These are phyloP conservation scores for Geotrichum fermentans DNA, from an alignment of 1,139 yeast species.

Conservation along the genomic window DNA sequence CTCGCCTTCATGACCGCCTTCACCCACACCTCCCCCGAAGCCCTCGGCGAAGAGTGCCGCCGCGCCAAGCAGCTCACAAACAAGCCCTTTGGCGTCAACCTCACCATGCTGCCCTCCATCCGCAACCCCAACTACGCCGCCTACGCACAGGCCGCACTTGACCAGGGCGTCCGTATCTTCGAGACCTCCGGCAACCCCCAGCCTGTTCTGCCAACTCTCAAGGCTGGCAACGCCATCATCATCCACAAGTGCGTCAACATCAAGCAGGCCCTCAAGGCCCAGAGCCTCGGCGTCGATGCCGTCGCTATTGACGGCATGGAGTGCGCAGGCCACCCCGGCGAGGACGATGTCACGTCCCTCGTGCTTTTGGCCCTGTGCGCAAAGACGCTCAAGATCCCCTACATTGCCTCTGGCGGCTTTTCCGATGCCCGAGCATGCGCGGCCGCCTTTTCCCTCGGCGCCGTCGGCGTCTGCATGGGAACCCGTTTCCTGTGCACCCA, in stretches of 20 bases:
- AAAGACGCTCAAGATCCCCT: constrained; percentile 33
- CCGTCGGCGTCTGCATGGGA: constrained; percentile 38
- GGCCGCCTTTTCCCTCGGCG: constrained; percentile 38
- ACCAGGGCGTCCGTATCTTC: constrained; percentile 36
- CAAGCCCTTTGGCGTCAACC: constrained; percentile 38
- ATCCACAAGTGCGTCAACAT: constrained; percentile 38
- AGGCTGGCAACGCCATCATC: constrained; percentile 26
- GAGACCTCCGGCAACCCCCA: constrained; percentile 38
- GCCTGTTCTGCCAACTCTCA: constrained; percentile 27
- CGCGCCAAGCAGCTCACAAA: constrained; percentile 27
- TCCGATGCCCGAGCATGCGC: constrained; percentile 38
- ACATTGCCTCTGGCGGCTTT: constrained; percentile 38
- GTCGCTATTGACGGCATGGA: constrained; percentile 38
- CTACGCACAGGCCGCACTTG: constrained; percentile 36
- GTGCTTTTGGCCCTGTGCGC: constrained; percentile 33
- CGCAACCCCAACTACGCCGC: constrained; percentile 36
- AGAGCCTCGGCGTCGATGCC: constrained; percentile 36
- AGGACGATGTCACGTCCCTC: constrained; percentile 35
- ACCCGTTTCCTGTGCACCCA: constrained; percentile 37
- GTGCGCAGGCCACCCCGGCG: constrained; percentile 41
- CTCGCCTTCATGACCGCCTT: constrained; percentile 38
- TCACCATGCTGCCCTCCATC: constrained; percentile 38
- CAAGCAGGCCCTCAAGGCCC: constrained; percentile 36
- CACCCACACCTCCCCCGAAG: constrained; percentile 35
- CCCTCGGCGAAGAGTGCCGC: constrained; percentile 33